Percentiles rank a stretch among this genome's conserved stretches.
Conservation (phyloP, 805 yeast genomes). For the Sugiyamaella chiloensis region DNA sequence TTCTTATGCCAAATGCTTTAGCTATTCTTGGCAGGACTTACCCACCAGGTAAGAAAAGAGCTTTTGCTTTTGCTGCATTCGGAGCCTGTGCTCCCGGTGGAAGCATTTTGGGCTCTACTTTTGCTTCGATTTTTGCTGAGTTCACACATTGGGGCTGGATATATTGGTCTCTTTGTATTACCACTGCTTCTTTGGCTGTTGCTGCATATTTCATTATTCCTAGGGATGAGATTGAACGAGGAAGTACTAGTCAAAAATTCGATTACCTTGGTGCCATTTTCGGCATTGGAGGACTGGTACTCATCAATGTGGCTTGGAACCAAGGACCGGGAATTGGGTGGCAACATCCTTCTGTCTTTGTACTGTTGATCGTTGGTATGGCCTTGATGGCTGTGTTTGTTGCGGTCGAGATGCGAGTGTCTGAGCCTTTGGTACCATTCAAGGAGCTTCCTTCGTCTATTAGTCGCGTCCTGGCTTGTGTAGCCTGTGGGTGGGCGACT, state of each 20-base stretch:
- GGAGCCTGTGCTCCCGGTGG: slow-evolving; percentile 67
- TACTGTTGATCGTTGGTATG: slow-evolving; percentile 50
- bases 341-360: slow-evolving; percentile 56
- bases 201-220: slow-evolving; percentile 43
- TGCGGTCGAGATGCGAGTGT: slow-evolving; percentile 45
- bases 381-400: slow-evolving; percentile 45
- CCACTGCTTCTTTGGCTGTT: slow-evolving; percentile 34
- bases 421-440: slow-evolving; percentile 55
- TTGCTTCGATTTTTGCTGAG: slow-evolving; percentile 48
- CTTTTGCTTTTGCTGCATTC: slow-evolving; percentile 52
- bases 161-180: slow-evolving; percentile 48
- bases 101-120: slow-evolving; percentile 51
- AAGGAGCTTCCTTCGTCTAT: slow-evolving; percentile 45
- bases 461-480: slow-evolving; percentile 47
- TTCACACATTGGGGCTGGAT: slow-evolving; percentile 57
- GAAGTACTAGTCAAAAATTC: slow-evolving; percentile 28
- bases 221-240: slow-evolving; percentile 21
- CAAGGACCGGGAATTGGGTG: slow-evolving; percentile 76
- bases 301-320: slow-evolving; percentile 68
- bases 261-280: slow-evolving; percentile 53
- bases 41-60: slow-evolving; percentile 48
- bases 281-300: slow-evolving; percentile 58
- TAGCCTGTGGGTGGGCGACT: slow-evolving; percentile 72
- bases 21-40: slow-evolving; percentile 48
- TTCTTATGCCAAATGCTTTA: slow-evolving; percentile 56